Conservation (phyloP, 2,329 filamentous ascomycete species). For the Botrytis aclada region DNA sequence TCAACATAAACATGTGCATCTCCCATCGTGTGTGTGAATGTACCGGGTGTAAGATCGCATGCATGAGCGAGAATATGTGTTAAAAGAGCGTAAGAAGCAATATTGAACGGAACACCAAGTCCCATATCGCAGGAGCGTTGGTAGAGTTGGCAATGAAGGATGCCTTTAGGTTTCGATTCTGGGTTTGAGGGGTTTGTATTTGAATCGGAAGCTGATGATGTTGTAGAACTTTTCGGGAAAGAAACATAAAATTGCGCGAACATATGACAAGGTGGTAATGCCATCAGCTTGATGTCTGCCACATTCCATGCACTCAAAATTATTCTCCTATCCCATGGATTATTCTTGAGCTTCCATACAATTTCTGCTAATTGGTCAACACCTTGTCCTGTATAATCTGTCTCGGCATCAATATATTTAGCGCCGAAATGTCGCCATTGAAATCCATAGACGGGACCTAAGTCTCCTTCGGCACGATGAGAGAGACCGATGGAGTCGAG, state of each 20-base stretch:
- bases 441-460: slow-evolving; percentile 96
- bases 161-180: slow-evolving; percentile 49
- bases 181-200: background rate
- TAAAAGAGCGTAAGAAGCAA: slow-evolving; percentile 87
- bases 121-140: slow-evolving; percentile 97
- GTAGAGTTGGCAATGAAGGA: slow-evolving; percentile 84
- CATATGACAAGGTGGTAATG: slow-evolving; percentile 92
- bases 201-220: background rate
- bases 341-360: slow-evolving; percentile 78
- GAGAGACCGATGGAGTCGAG: slow-evolving; percentile 80
- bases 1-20: slow-evolving; percentile 97
- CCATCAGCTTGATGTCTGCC: slow-evolving; percentile 80
- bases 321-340: slow-evolving; percentile 85
- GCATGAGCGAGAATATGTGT: slow-evolving; percentile 94
- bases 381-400: slow-evolving; percentile 83
- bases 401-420: slow-evolving; percentile 72
- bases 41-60: slow-evolving; percentile 79
- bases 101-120: slow-evolving; percentile 92
- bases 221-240: slow-evolving; percentile 26
- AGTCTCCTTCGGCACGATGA: slow-evolving; percentile 80
- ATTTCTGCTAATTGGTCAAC: slow-evolving; percentile 92
- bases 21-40: slow-evolving; percentile 91
- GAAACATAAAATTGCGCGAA: slow-evolving; percentile 79
- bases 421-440: slow-evolving; percentile 99
- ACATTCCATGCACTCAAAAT: slow-evolving; percentile 96